Conservation (phyloP, 106 monocot genomes). For the Apostasia shenzhenica region DNA sequence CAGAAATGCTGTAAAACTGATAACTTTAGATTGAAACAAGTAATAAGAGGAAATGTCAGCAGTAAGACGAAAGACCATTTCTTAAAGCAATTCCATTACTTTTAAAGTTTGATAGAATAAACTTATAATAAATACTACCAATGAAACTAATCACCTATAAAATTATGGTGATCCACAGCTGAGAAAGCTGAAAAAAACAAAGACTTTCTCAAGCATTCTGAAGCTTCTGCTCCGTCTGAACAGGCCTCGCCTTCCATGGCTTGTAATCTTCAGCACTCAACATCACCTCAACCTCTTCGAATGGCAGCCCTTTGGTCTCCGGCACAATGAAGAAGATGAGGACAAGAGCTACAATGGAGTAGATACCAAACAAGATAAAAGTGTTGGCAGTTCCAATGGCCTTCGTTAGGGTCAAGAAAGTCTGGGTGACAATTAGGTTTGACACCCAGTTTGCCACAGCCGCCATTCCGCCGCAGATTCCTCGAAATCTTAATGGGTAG, state of each 20-base stretch:
- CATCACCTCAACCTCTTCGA: constrained; percentile 79
- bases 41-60: no score
- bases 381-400: constrained; percentile 51
- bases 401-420: constrained; percentile 53
- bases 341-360: constrained; percentile 34
- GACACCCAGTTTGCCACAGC: constrained; percentile 75
- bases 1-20: no score
- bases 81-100: no score
- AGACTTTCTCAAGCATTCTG: not conserved
- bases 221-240: not conserved
- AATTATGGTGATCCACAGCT: no score
- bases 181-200: no score
- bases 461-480: constrained; percentile 63
- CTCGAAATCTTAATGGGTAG: constrained; percentile 57
- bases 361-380: constrained; percentile 43
- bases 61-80: no score
- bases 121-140: no score
- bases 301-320: constrained; percentile 61
- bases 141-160: no score
- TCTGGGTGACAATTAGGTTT: constrained; percentile 60
- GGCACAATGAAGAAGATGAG: constrained; percentile 55
- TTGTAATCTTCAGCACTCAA: constrained; percentile 30
- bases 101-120: no score
- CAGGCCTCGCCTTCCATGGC: constrained; percentile 30
- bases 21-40: no score